A percentile compares a stretch with the other conserved stretches of the same genome.
These are phyloP conservation scores for Tripidium arundinaceum DNA, from an alignment of 202 grass and related monocot genomes.

Conservation along the genomic window DNA sequence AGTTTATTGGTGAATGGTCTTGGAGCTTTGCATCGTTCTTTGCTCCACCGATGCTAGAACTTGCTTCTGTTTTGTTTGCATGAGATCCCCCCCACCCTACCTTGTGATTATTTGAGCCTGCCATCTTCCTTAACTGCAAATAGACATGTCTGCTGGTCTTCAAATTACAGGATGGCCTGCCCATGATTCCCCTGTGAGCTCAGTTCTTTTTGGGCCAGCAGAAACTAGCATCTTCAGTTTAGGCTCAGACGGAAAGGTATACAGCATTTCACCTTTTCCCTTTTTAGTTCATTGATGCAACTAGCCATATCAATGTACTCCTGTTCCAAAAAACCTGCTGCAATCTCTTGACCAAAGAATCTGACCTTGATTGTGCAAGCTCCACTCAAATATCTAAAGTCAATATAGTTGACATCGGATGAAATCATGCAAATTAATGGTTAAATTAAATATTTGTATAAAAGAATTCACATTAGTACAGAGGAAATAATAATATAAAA, in stretches of 20 bases:
- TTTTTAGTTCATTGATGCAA: conserved; percentile 27
- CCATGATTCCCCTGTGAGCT: conserved; percentile 82
- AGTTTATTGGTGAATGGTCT: neutral
- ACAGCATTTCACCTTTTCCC: neutral
- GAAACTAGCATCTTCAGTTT: conserved; percentile 98
- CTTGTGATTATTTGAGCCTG: neutral
- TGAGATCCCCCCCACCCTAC: neutral
- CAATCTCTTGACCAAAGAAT: conserved; percentile 55
- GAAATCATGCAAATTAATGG: conserved; percentile 20
- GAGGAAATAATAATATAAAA: neutral
- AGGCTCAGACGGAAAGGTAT: conserved; percentile 88
- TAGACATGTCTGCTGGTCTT: conserved; percentile 96
- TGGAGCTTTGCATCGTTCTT: conserved; percentile 1
- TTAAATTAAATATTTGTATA: neutral
- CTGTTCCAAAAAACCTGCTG: conserved; percentile 46
- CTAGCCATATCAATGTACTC: neutral
- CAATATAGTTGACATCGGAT: conserved; percentile 17
- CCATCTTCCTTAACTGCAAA: conserved; percentile 42
- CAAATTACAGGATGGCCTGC: conserved; percentile 99
- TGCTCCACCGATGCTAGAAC: neutral
- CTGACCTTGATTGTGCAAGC: conserved; percentile 94
- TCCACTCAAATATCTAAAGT: conserved; percentile 95
- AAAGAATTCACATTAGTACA: neutral
- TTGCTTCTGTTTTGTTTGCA: conserved; percentile 4
- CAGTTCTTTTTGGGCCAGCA: conserved; percentile 84